A percentile compares a stretch with the other conserved stretches of the same genome.
phyloP scores from a whole-genome alignment of 176 grass and related monocot genomes.

The Puccinellia tenuiflora region DNA sequence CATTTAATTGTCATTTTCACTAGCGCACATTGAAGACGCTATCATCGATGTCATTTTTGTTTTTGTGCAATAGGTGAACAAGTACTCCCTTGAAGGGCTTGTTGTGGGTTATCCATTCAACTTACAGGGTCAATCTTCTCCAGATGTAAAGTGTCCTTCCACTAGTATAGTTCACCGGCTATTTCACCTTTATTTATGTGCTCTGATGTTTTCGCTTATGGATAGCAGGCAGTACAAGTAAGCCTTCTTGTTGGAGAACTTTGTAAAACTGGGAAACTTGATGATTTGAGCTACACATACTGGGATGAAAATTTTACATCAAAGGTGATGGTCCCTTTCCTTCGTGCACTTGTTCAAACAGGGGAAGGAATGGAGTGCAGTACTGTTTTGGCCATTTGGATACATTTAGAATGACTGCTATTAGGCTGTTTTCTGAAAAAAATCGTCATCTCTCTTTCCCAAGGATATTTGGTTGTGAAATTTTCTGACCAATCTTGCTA shows the following conservation, averaged over 20 bases:
- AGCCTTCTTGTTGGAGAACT: conserved; percentile 77
- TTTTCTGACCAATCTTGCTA: conserved; percentile 8
- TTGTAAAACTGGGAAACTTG: conserved; percentile 62
- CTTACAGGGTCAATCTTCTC: conserved; percentile 48
- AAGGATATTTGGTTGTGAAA: neutral
- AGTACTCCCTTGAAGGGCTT: conserved; percentile 63
- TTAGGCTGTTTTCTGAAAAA: neutral
- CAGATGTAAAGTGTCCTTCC: conserved; percentile 34
- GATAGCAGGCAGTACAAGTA: conserved; percentile 65
- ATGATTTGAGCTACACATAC: conserved; percentile 63
- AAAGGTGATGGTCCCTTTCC: conserved; percentile 43
- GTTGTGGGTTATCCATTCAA: conserved; percentile 82
- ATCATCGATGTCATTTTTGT: neutral
- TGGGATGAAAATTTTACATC: conserved; percentile 97
- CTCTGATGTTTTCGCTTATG: conserved; percentile 40
- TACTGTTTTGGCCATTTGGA: neutral
- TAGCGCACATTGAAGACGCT: neutral
- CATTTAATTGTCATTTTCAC: neutral
- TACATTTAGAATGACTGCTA: neutral
- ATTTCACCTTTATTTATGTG: conserved; percentile 1
- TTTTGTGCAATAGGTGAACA: conserved; percentile 44
- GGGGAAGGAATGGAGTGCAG: neutral
- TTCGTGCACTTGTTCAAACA: neutral
- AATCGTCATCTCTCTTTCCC: conserved; percentile 2
- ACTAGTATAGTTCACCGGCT: neutral